Evolutionary conservation across 2,329 filamentous ascomycete species (phyloP), one percentile per base, ranked within the genome.

Genomic region (Phaeosphaeriaceae sp.): DNA sequence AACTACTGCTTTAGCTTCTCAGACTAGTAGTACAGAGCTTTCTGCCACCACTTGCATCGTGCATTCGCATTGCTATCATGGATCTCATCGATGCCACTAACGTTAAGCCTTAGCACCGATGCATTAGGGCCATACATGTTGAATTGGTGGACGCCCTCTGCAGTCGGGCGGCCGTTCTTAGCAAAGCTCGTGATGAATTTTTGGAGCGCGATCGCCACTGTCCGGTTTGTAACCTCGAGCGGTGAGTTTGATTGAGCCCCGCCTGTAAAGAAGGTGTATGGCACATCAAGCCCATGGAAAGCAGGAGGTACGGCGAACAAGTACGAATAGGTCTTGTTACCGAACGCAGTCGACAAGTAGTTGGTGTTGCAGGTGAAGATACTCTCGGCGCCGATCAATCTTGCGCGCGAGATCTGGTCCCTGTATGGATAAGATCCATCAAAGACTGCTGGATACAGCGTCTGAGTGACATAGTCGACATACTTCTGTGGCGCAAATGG

Each of bases 1-100:
- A 26, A 26, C 23, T 26, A 26, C 23, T 26, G 23, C 23, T 11
- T 26, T 11, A 11, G 20, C 30, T 20, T 36, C n/a, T 43, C 11
- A 18, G 17, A 13, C 20, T 18, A 41, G 21, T 62, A 65, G 51
- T 74, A 79, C 47, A 79, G 56, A 23, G 68, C 77, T 63, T 78
- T 75, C 69, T 83, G 79, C 81, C 81, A 84, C 72, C 75, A 83
- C 45, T 69, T 66, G 65, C 82, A 84, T 55, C 81, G 72, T 34
- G 60, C 59, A 57, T 79, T 81, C 8, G 74, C 75, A 47, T 77
- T 75, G 9, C 71, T 69, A 66, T 84, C 81, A 50, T 53, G 70
- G 30, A 71, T 63, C 48, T 74, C 64, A 20, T 63, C 69, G 28
- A 81, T 78, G 8, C 70, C 70, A 1, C 68, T 70, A 8, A 73